These are phyloP conservation scores for Pythium aristosporum DNA, from an alignment of 352 stramenopile genomes.

Conservation along the genomic window DNA sequence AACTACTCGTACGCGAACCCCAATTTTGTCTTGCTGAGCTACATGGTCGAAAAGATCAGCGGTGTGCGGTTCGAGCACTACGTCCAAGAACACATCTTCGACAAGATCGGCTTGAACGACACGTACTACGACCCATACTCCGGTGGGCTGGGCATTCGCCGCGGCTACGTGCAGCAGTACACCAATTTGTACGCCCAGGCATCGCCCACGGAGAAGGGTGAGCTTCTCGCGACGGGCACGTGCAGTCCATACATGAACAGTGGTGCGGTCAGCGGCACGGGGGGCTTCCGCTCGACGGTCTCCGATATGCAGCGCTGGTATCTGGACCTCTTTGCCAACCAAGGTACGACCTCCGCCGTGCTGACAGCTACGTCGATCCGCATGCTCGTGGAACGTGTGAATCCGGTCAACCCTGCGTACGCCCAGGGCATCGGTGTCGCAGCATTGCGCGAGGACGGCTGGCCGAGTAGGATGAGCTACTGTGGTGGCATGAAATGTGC, in stretches of 20 bases:
- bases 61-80: conserved; percentile 37
- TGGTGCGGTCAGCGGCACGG: conserved; percentile 31
- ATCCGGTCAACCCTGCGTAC: conserved; percentile 36
- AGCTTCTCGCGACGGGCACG: conserved; percentile 41
- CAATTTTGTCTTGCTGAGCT: conserved; percentile 59
- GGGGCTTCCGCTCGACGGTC: conserved; percentile 45
- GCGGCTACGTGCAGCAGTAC: conserved; percentile 52
- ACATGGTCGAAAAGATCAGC: conserved; percentile 68
- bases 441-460: conserved; percentile 26
- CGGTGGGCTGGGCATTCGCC: conserved; percentile 28
- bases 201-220: conserved; percentile 11
- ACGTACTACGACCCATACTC: conserved; percentile 56
- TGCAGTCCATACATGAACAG: conserved; percentile 43
- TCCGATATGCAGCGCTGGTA: conserved; percentile 67
- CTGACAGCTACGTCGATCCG: conserved; percentile 40
- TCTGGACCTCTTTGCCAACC: conserved; percentile 53
- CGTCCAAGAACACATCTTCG: conserved; percentile 40
- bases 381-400: conserved; percentile 41
- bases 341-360: conserved; percentile 41
- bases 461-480: conserved; percentile 44
- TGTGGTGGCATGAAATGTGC: conserved; percentile 50
- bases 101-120: conserved; percentile 33
- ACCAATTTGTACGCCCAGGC: conserved; percentile 41
- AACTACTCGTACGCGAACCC: conserved; percentile 52
- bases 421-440: conserved; percentile 43